Base-by-base conservation (phyloP, 2,329 filamentous ascomycete species). In the Ophiostoma perfectum region DNA sequence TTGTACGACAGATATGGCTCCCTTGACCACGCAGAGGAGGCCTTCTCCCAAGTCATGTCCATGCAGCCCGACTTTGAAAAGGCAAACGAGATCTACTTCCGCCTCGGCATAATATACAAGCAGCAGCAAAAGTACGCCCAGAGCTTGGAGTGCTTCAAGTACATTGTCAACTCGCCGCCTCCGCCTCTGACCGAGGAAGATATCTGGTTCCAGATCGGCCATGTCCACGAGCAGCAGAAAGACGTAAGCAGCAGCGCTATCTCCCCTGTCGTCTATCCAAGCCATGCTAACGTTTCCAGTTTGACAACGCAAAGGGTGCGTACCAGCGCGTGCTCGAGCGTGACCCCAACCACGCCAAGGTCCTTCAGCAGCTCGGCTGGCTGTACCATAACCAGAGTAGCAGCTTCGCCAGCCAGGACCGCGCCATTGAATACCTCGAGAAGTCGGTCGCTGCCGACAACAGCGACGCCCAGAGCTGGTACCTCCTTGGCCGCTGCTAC, bases 121-220 rank as follows among this genome's bases (percentile, higher is more conserved):
- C 94, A 98, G 75, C 95, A 98, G 77, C 90, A 93, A 71, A 98
- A 98, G 78, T 99, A 93, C 77, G 83, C 84, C 66, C 90, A 96
- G 76, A 97, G 93, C 82, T 83, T 98, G 63, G 95, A 98, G 92
- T 98, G 95, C 82, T 99, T 99, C 82, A 95, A 95, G 79, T 98
- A 97, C 77, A 99, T 99, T 73, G 93, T 98, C 72, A 90, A 87
- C 73, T 93, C 96, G 67, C 94, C 95, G 41, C 95, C 95, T 3
- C 89, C 92, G 4, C 95, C 95, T 2, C 79, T 99, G 74, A 97
- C 93, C 0, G 93, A 98, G 78, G 94, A 98, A 78, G 95, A 99
- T 74, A 99, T 99, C 70, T 98, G 94, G 94, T 99, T 99, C 82
- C 95, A 99, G 79, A 98, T 99, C 76, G 95, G 95, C 39, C 95